Evolutionary conservation across 202 grass and related monocot genomes (phyloP), one percentile per base, ranked within the genome.

Genomic region (Saccharum hybrid): DNA sequence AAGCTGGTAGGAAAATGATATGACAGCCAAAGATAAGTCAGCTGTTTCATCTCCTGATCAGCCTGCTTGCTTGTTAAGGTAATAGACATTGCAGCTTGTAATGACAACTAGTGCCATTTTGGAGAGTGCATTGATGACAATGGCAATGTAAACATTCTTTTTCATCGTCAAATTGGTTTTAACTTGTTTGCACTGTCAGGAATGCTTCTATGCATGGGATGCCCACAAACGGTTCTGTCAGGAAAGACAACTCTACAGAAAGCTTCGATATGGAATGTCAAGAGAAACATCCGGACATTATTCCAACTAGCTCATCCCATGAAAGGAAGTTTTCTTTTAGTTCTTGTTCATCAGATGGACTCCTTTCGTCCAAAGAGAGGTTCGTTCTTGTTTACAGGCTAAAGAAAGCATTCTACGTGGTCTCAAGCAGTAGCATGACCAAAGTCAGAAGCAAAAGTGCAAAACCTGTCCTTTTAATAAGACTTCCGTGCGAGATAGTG

Each of bases 1-100:
- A 88, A 87, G 85, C 88, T 86, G 72, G 80, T 89, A 94, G 92
- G 87, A 92, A 94, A 84, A 64, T 74, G 82, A 92, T 87, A 63
- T 81, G 68, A 78, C 14, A 40, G 14, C 19, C 71, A 78, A 76
- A 77, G 74, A 84, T 81, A 89, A 92, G 60, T 86, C 85, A 86
- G 19, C 54, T 76, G 59, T 86, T 84, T 88, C 80, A 61, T 90
- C 90, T 52, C 75, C 85, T 60, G 85, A 88, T 38, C 87, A 64
- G 41, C 46, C 85, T 42, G 36, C 57, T 86, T 87, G 66, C 75
- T 80, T 81, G 73, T 79, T 91, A 88, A 74, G 78, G 71, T 78
- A 87, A 76, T 46, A 36, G 7, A 54, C 54, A 22, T 10, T 38
- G 33, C 69, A 85, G 30, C 60, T 79, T 23, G 21, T 61, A 79